Conservation (phyloP, 2,329 filamentous ascomycete genomes). For the Trichoderma polysporum region DNA sequence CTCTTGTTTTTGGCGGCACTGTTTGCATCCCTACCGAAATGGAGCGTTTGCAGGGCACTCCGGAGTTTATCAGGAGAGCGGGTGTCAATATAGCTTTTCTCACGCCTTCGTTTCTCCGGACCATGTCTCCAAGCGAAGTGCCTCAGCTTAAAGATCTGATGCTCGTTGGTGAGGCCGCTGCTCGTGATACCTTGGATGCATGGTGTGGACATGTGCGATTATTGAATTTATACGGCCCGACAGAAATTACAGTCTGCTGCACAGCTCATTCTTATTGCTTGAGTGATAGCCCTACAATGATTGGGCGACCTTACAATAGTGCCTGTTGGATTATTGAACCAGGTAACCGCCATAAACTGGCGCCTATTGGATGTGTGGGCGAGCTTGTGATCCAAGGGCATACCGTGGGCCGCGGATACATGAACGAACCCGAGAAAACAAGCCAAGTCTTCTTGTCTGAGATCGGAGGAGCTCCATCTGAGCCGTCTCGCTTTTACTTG, state of each 20-base stretch:
- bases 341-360: conserved; percentile 21
- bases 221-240: conserved; percentile 24
- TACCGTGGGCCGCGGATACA: conserved; percentile 46
- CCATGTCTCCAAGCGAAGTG: conserved; percentile 18
- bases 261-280: background rate
- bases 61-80: conserved; percentile 3
- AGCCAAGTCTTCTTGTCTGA: conserved; percentile 27
- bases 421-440: conserved; percentile 38
- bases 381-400: conserved; percentile 33
- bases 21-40: conserved; percentile 27
- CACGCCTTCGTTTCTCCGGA: conserved; percentile 23
- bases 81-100: conserved; percentile 19
- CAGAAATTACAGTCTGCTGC: conserved; percentile 18
- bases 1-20: conserved; percentile 25
- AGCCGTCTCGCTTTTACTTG: conserved; percentile 36
- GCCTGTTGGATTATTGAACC: conserved; percentile 25
- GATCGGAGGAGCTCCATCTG: conserved; percentile 22
- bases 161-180: conserved; percentile 20
- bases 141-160: conserved; percentile 20
- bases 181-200: background rate
- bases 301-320: conserved; percentile 21
- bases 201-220: conserved; percentile 24
- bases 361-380: conserved; percentile 25
- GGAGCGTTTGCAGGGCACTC: conserved; percentile 17
- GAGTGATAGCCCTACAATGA: background rate